Conservation (phyloP, 2,329 filamentous ascomycete species). For the Venturia asperata region DNA sequence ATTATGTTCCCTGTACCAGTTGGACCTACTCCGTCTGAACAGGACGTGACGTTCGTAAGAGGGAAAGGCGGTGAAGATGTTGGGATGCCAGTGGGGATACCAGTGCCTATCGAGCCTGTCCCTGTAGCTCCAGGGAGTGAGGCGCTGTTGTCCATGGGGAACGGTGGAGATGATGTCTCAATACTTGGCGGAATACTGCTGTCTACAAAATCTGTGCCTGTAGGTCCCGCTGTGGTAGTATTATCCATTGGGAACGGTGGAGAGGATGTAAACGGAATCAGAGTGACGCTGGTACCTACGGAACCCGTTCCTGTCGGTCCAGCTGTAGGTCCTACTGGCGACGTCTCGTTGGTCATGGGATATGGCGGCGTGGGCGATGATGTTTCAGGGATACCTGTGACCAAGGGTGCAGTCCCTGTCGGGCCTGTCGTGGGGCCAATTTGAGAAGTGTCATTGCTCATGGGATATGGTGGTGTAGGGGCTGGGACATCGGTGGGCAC, state of each 20-base stretch:
- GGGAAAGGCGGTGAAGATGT: constrained; percentile 3
- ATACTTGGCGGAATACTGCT: not conserved
- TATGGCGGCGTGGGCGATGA: not conserved
- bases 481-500: not conserved
- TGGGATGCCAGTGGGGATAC: not conserved
- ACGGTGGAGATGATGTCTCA: not conserved
- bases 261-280: not conserved
- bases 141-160: not conserved
- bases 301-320: not conserved
- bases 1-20: not conserved
- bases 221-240: not conserved
- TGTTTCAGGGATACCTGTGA: not conserved
- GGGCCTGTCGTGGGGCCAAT: not conserved
- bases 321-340: not conserved
- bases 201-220: not conserved
- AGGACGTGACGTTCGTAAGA: not conserved
- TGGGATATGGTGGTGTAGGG: not conserved
- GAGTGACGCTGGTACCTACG: not conserved
- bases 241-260: constrained; percentile 4
- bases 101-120: not conserved
- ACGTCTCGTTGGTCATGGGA: constrained; percentile 1
- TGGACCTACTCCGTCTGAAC: not conserved
- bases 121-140: not conserved
- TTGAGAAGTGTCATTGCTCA: not conserved
- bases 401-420: not conserved